Conservation (phyloP, 176 grass and related monocot species). For the Phoenix roebelenii region DNA sequence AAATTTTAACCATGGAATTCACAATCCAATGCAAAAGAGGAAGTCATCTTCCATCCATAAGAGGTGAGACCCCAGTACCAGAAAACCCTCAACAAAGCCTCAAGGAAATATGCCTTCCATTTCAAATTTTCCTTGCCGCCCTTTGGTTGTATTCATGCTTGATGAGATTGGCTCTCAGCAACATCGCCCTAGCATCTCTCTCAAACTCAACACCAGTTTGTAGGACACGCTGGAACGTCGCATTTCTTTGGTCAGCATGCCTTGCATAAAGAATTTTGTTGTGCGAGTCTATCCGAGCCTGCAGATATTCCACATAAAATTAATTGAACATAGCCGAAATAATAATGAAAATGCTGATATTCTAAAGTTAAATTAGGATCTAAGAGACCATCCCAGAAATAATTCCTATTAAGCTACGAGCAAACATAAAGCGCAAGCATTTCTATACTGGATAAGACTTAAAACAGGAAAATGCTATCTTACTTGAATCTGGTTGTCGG, state of each 20-base stretch:
- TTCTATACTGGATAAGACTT: no score
- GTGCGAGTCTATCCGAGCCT: constrained; percentile 97
- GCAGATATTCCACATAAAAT: constrained; percentile 17
- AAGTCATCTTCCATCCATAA: no score
- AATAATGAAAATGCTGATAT: no score
- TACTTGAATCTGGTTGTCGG: constrained; percentile 80
- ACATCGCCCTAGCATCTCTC: constrained; percentile 71
- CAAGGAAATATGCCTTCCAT: background rate
- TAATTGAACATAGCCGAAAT: background rate
- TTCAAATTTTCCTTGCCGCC: constrained; percentile 16
- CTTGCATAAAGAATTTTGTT: constrained; percentile 94
- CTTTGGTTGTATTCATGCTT: constrained; percentile 65
- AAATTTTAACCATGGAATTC: no score
- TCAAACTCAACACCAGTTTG: constrained; percentile 81
- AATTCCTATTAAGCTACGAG: no score
- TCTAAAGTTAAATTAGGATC: no score
- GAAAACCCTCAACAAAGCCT: background rate
- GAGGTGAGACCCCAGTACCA: no score
- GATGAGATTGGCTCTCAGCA: constrained; percentile 85
- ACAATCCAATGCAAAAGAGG: no score
- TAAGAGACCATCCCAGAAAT: no score
- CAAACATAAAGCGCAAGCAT: no score
- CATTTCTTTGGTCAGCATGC: constrained; percentile 72
- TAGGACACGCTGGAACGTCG: constrained; percentile 83
- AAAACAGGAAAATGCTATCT: background rate